These are phyloP conservation scores for Rhizopus stolonifer DNA, from an alignment of 371 early-diverging fungal species.

Conservation along the genomic window DNA sequence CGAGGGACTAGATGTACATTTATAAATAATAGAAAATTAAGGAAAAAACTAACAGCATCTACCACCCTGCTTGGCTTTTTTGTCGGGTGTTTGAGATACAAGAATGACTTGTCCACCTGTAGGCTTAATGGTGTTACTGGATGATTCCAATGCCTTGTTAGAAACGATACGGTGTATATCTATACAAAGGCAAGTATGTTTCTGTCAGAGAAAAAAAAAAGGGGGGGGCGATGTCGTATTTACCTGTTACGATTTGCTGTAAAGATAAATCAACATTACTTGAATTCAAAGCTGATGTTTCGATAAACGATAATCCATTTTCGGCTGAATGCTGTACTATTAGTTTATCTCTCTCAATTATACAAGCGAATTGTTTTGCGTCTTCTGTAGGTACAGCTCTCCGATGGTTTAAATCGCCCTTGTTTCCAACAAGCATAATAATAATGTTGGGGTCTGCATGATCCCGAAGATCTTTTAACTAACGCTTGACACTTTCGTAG, in stretches of 20 bases:
- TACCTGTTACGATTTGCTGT: constrained; percentile 90
- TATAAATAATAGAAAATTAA: too few species aligned
- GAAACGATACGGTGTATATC: constrained; percentile 94
- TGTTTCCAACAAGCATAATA: constrained; percentile 98
- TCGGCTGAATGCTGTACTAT: too few species aligned
- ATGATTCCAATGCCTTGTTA: constrained; percentile 88
- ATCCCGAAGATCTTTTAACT: constrained; percentile 97
- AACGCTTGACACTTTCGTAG: constrained; percentile 87
- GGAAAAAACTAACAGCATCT: constrained; percentile 65
- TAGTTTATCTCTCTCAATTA: too few species aligned
- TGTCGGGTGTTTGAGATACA: constrained; percentile 66
- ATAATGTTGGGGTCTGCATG: constrained; percentile 91
- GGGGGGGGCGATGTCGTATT: too few species aligned
- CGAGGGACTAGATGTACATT: too few species aligned
- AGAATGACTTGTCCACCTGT: constrained; percentile 78
- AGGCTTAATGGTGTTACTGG: constrained; percentile 68
- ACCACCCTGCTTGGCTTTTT: constrained; percentile 69
- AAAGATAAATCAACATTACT: constrained; percentile 94
- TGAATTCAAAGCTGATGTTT: constrained; percentile 92
- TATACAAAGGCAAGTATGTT: constrained; percentile 25
- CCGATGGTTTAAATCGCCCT: constrained; percentile 90
- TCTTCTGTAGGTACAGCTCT: constrained; percentile 60
- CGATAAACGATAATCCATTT: constrained; percentile 90
- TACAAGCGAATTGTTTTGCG: too few species aligned
- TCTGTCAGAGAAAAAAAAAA: too few species aligned